A percentile compares a stretch with the other conserved stretches of the same genome.
phyloP scores from a whole-genome alignment of 2,329 filamentous ascomycete genomes.

The Neonectria magnoliae region DNA sequence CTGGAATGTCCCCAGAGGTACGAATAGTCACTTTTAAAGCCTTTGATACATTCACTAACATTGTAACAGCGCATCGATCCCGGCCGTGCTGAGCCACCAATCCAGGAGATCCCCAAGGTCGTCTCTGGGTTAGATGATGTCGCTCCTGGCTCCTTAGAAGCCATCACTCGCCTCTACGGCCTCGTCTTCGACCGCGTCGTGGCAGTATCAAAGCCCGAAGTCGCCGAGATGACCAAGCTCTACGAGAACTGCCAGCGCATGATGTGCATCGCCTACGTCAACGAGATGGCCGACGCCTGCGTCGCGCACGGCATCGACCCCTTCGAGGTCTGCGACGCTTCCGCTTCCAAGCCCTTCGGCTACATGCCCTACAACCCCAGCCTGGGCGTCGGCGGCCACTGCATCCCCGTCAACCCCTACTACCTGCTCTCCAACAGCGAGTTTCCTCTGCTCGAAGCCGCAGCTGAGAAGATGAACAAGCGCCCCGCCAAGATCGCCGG shows the following conservation, averaged over 20 bases:
- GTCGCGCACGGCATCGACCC: conserved; percentile 55
- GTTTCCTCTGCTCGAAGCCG: conserved; percentile 51
- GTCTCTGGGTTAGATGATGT: conserved; percentile 61
- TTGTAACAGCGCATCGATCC: conserved; percentile 57
- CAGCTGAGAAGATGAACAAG: conserved; percentile 4
- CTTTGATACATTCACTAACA: conserved; percentile 1
- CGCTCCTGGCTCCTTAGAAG: conserved; percentile 53
- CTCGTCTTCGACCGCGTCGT: conserved; percentile 56
- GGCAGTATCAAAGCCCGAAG: conserved; percentile 59
- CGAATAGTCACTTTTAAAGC: neutral
- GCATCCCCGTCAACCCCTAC: conserved; percentile 64
- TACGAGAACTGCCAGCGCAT: conserved; percentile 67
- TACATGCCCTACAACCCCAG: conserved; percentile 58
- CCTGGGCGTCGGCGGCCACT: conserved; percentile 63
- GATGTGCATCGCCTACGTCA: conserved; percentile 62
- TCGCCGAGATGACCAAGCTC: conserved; percentile 66
- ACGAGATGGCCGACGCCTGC: conserved; percentile 65
- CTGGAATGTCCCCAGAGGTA: conserved; percentile 58
- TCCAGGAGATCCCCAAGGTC: conserved; percentile 60
- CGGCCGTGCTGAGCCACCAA: conserved; percentile 54
- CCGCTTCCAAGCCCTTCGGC: conserved; percentile 61
- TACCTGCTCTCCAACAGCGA: conserved; percentile 59
- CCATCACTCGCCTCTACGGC: conserved; percentile 56
- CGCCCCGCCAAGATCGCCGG: conserved; percentile 20
- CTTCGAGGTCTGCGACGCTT: conserved; percentile 59